A percentile compares a stretch with the other conserved stretches of the same genome.
These are phyloP conservation scores for Clarkia xantiana DNA, from an alignment of 345 rosid genomes.

Conservation along the genomic window DNA sequence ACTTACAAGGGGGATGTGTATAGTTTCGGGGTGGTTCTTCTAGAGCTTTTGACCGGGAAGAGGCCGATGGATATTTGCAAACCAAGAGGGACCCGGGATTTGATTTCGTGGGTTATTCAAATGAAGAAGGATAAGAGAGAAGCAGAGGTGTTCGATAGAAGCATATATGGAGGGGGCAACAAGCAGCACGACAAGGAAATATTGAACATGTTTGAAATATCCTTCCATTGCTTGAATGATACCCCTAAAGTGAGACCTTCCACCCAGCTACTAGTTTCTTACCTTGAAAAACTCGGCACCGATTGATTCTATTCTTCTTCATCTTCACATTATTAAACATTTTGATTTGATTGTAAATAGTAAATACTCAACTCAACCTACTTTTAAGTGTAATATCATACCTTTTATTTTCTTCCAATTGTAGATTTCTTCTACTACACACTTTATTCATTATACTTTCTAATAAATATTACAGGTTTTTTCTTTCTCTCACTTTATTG, in stretches of 20 bases:
- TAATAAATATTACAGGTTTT: too few species aligned
- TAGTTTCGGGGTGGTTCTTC: conserved; percentile 80
- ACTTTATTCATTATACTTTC: too few species aligned
- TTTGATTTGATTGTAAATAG: too few species aligned
- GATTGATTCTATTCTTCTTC: too few species aligned
- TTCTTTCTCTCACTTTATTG: too few species aligned
- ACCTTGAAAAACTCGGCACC: conserved; percentile 40
- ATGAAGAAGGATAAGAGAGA: conserved; percentile 55
- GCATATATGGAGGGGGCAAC: conserved; percentile 15
- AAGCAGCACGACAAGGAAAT: conserved; percentile 52
- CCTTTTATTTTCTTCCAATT: too few species aligned
- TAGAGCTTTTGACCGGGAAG: conserved; percentile 74
- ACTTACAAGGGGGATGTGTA: conserved; percentile 78
- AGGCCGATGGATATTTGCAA: conserved; percentile 87
- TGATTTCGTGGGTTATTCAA: conserved; percentile 50
- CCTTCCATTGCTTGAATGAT: conserved; percentile 51
- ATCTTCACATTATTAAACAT: too few species aligned
- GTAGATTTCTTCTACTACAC: too few species aligned
- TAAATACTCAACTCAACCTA: too few species aligned
- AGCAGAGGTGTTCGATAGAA: conserved; percentile 56
- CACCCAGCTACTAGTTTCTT: conserved; percentile 49
- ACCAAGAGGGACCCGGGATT: conserved; percentile 47
- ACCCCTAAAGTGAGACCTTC: conserved; percentile 57
- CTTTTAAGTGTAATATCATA: too few species aligned
- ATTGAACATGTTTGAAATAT: conserved; percentile 45